These are phyloP conservation scores for Pleurostoma richardsiae DNA, from an alignment of 2,329 filamentous ascomycete genomes.

Conservation along the genomic window DNA sequence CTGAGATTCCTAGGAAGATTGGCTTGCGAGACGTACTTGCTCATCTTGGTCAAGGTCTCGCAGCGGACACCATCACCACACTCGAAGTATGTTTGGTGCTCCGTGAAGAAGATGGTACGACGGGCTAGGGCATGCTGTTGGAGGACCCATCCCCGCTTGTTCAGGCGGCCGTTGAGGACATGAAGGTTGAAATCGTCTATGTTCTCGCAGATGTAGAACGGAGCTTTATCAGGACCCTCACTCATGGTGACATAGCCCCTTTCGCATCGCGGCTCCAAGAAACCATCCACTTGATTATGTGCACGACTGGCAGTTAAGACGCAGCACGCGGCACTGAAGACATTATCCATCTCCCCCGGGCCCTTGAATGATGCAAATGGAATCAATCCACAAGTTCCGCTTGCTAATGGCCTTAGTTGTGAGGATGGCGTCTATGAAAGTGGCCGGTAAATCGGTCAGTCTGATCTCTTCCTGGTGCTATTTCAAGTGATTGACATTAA, in stretches of 20 bases:
- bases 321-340: conserved; percentile 17
- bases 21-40: conserved; percentile 19
- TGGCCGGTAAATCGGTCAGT: neutral
- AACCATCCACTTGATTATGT: conserved; percentile 9
- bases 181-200: conserved; percentile 25
- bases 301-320: conserved; percentile 15
- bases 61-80: conserved; percentile 28
- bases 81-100: conserved; percentile 30
- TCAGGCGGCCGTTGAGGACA: conserved; percentile 24
- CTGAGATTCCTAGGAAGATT: neutral
- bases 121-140: conserved; percentile 28
- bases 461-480: neutral
- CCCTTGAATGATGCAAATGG: conserved; percentile 7
- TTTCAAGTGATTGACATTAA: neutral
- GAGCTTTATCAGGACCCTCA: neutral
- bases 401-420: conserved; percentile 1
- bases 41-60: conserved; percentile 23
- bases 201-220: conserved; percentile 16
- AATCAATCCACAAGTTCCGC: conserved; percentile 7
- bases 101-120: conserved; percentile 30
- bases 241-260: conserved; percentile 8
- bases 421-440: conserved; percentile 1
- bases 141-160: conserved; percentile 29
- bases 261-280: conserved; percentile 8
- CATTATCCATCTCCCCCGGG: conserved; percentile 12